Conservation (phyloP, 176 grass and related monocot genomes). For the Oryza longistaminata region DNA sequence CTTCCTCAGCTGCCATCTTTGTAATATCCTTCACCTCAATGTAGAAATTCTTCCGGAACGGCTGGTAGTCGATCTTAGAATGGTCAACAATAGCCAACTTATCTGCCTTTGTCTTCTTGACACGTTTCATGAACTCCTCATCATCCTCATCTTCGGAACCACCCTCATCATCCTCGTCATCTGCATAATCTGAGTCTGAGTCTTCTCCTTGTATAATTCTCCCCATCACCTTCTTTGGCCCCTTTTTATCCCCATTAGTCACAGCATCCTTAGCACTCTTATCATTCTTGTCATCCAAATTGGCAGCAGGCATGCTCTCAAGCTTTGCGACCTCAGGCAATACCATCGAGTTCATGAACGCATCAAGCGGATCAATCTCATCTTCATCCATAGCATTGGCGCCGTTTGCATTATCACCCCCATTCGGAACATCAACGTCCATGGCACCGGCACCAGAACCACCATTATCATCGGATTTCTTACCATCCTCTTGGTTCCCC, state of each 20-base stretch:
- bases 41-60: slow-evolving; percentile 93
- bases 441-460: slow-evolving; percentile 9
- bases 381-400: slow-evolving; percentile 61
- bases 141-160: slow-evolving; percentile 76
- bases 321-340: slow-evolving; percentile 87
- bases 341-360: slow-evolving; percentile 93
- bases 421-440: slow-evolving; percentile 56
- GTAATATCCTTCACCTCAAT: slow-evolving; percentile 89
- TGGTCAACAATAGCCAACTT: slow-evolving; percentile 90
- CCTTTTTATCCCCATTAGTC: slow-evolving; percentile 52
- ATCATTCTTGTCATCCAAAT: slow-evolving; percentile 44
- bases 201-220: slow-evolving; percentile 84
- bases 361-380: slow-evolving; percentile 88
- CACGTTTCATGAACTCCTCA: slow-evolving; percentile 90
- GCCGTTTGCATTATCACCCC: slow-evolving; percentile 30
- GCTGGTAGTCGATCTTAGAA: slow-evolving; percentile 87
- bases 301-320: slow-evolving; percentile 38
- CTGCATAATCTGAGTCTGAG: slow-evolving; percentile 62
- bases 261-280: slow-evolving; percentile 39
- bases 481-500: slow-evolving; percentile 51
- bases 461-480: slow-evolving; percentile 33
- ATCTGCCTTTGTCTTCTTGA: slow-evolving; percentile 94
- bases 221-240: slow-evolving; percentile 49
- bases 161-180: slow-evolving; percentile 47
- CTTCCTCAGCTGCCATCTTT: slow-evolving; percentile 78